Percentiles rank a stretch among this genome's conserved stretches.
These are phyloP conservation scores for Leishmania amazonensis DNA, from an alignment of 208 protist species.

Conservation along the genomic window DNA sequence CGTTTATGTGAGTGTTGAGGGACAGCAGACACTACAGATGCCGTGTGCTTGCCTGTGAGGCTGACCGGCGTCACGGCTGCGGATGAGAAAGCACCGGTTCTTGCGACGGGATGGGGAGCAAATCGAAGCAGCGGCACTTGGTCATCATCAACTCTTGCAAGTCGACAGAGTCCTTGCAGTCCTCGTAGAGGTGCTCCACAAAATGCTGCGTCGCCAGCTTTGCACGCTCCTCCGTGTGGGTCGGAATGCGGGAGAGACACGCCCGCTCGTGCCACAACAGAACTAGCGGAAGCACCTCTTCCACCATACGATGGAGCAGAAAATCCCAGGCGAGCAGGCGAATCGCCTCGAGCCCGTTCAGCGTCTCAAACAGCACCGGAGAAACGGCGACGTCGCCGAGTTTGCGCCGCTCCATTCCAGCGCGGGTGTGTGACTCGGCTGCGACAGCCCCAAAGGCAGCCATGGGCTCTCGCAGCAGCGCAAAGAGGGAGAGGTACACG, in stretches of 20 bases:
- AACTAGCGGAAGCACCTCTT: constrained; percentile 74
- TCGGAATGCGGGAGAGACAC: constrained; percentile 64
- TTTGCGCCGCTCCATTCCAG: constrained; percentile 50
- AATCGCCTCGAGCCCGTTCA: constrained; percentile 64
- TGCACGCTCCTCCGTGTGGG: constrained; percentile 70
- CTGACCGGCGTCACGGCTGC: not conserved
- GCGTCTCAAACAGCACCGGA: constrained; percentile 48
- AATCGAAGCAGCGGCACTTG: constrained; percentile 21
- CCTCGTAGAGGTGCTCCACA: constrained; percentile 18
- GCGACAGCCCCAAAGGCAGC: constrained; percentile 38
- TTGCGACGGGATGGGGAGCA: not conserved
- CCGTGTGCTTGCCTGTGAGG: not conserved
- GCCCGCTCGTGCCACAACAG: constrained; percentile 81
- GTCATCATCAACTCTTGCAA: constrained; percentile 8
- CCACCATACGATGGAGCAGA: constrained; percentile 66
- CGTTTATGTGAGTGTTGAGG: not conserved
- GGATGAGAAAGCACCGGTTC: not conserved
- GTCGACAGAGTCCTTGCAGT: constrained; percentile 16
- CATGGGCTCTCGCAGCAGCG: constrained; percentile 77
- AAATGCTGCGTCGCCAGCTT: constrained; percentile 40
- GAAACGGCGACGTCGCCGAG: constrained; percentile 57
- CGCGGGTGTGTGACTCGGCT: constrained; percentile 31
- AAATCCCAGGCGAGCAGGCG: constrained; percentile 65
- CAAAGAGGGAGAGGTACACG: constrained; percentile 70
- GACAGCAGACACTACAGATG: not conserved